These are phyloP conservation scores for Ceratobasidium sp. DNA, from an alignment of 1,284 basidiomycete genomes.

Conservation along the genomic window DNA sequence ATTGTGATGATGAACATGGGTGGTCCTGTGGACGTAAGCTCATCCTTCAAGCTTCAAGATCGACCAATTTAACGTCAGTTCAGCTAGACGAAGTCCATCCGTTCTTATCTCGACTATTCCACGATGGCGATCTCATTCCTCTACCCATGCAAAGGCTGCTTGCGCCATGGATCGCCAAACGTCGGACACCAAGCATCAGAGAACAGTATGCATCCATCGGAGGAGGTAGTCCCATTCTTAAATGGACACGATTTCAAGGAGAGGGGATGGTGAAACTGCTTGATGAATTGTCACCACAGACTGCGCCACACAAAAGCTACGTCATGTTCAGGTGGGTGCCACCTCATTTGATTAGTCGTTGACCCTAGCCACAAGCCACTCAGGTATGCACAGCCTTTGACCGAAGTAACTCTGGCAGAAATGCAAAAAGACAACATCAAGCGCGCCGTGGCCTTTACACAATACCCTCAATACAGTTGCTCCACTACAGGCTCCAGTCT, in stretches of 20 bases:
- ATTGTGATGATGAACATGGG: constrained; percentile 99
- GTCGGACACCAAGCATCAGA: constrained; percentile 95
- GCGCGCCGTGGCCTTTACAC: constrained; percentile 95
- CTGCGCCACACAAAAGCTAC: constrained; percentile 96
- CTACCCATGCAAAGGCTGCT: constrained; percentile 90
- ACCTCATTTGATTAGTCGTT: neutral
- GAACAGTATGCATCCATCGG: constrained; percentile 96
- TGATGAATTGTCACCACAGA: constrained; percentile 92
- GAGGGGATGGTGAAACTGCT: constrained; percentile 90
- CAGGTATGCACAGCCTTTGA: constrained; percentile 85
- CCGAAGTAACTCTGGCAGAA: constrained; percentile 83
- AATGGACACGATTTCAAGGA: constrained; percentile 91
- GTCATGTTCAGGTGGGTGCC: constrained; percentile 84
- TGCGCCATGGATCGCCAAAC: constrained; percentile 89
- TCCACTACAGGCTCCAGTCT: constrained; percentile 97
- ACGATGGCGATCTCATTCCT: constrained; percentile 95
- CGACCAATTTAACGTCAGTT: constrained; percentile 19
- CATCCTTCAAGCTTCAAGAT: constrained; percentile 11
- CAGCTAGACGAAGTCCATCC: constrained; percentile 87
- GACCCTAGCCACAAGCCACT: constrained; percentile 45
- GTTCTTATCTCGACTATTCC: constrained; percentile 94
- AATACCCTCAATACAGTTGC: constrained; percentile 99
- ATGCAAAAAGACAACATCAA: constrained; percentile 93
- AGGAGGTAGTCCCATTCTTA: constrained; percentile 97
- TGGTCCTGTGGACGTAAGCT: constrained; percentile 87